Base-by-base conservation (phyloP, 805 yeast genomes). In the Ogataea degrootiae region DNA sequence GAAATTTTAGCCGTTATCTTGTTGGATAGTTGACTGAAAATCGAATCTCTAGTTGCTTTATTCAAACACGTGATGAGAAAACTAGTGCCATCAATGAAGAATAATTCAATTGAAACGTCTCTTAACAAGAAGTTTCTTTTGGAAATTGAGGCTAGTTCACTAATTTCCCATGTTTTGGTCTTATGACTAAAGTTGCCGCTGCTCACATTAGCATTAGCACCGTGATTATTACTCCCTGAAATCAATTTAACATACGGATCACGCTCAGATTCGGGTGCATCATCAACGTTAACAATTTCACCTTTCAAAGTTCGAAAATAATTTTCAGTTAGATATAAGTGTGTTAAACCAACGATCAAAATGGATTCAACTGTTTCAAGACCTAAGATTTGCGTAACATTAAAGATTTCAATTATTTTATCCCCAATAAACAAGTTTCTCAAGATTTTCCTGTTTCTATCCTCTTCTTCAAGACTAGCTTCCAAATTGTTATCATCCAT, bases 71-170 rank as follows among this genome's bases (percentile, higher is more conserved):
- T 85, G 7, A 89, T 69, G 49, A 89, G 67, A 37, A 82, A 73
- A 52, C 87, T 85, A 1, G 82, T 77, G 0, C 94, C 95, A 62
- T 84, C 82, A 23, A 75, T 74, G 61, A 87, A 86, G 52, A 87
- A 82, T 58, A 88, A 65, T 58, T 89, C 96, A 34, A 88, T 60
- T 0, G 94, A 96, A 40, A 85, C 86, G 63, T 88, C 95, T 46
- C 96, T 69, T 15, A 89, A 68, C 17, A 89, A 63, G 57, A 88
- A 89, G 36, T 85, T 88, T 44, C 96, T 68, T 52, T 85, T 87
- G 3, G 89, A 80, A 12, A 84, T 78, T 4, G 85, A 80, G 0
- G 80, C 76, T 17, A 90, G 59, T 39, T 77, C 77, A 5, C 71
- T 71, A 19, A 85, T 55, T 22, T 77, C 73, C 94, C 95, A 87